phyloP scores from a whole-genome alignment of 495 filamentous ascomycete species.

The Zalerion maritima region DNA sequence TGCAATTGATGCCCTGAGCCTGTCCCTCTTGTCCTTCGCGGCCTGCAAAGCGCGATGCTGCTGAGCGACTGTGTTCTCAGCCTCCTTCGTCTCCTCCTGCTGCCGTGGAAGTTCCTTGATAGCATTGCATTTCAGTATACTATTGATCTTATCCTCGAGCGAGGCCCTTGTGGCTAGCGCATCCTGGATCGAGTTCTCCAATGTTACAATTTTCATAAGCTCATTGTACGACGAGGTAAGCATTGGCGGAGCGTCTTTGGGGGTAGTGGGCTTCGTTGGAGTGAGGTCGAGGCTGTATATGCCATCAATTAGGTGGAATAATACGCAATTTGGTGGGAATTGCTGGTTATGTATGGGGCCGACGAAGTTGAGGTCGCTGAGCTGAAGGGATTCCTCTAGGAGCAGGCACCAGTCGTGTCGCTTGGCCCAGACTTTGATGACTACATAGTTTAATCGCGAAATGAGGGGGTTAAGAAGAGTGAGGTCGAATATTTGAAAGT shows the following conservation, averaged over 20 bases:
- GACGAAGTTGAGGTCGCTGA: constrained; percentile 65
- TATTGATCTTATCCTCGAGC: constrained; percentile 63
- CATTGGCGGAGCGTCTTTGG: constrained; percentile 27
- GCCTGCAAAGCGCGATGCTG: constrained; percentile 51
- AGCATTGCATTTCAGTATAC: constrained; percentile 40
- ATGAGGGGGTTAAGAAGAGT: constrained; percentile 48
- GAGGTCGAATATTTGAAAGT: constrained; percentile 77
- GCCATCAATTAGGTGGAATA: constrained; percentile 82
- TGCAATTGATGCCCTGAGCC: constrained; percentile 50
- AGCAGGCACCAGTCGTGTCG: constrained; percentile 47
- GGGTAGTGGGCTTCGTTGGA: constrained; percentile 26
- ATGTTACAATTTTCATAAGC: constrained; percentile 73
- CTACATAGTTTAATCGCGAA: constrained; percentile 47
- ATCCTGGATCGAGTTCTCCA: constrained; percentile 89
- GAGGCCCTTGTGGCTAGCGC: constrained; percentile 63
- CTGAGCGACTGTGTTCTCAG: constrained; percentile 42
- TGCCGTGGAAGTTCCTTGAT: constrained; percentile 43
- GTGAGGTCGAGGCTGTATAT: constrained; percentile 53
- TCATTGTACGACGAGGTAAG: constrained; percentile 77
- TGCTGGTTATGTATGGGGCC: constrained; percentile 65
- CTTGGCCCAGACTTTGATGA: constrained; percentile 66
- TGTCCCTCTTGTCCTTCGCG: constrained; percentile 39
- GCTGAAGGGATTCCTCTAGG: constrained; percentile 53
- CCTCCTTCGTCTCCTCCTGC: constrained; percentile 44
- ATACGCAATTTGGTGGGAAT: constrained; percentile 69